Conservation (phyloP, 2,329 filamentous ascomycete species). For the Sclerotinia borealis region DNA sequence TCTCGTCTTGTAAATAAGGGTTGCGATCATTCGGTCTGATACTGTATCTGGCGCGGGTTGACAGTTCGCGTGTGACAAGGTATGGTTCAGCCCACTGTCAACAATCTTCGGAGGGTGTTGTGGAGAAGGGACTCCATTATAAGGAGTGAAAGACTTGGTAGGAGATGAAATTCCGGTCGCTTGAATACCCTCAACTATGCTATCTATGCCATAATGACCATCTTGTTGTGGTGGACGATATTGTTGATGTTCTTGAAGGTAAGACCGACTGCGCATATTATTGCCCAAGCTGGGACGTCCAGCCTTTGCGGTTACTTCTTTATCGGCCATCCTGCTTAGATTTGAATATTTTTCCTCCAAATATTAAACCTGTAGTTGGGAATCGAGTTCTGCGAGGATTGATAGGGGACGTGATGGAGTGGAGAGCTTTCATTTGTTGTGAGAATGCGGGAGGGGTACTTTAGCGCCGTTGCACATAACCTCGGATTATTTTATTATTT, state of each 20-base stretch:
- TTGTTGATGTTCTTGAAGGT: conserved; percentile 57
- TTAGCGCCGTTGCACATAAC: background rate
- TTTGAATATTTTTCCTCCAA: background rate
- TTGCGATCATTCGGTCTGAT: conserved; percentile 52
- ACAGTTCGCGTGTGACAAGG: conserved; percentile 58
- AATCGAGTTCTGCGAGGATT: background rate
- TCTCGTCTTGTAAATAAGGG: conserved; percentile 55
- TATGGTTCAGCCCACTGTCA: conserved; percentile 56
- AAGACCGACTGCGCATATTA: conserved; percentile 55
- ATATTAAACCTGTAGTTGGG: background rate
- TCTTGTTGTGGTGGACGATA: conserved; percentile 48
- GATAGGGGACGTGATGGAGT: background rate
- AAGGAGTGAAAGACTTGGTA: conserved; percentile 42
- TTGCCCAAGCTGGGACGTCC: conserved; percentile 26
- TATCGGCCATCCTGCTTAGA: background rate
- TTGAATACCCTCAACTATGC: conserved; percentile 53
- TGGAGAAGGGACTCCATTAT: conserved; percentile 55
- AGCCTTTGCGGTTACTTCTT: conserved; percentile 15
- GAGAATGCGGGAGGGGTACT: background rate
- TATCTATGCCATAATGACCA: conserved; percentile 57
- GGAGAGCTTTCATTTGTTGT: background rate
- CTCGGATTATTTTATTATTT: background rate
- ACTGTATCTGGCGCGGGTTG: conserved; percentile 44
- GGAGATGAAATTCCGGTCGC: conserved; percentile 34
- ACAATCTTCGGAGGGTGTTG: conserved; percentile 54